Conservation (phyloP, 768 basidiomycete genomes). For the Rhodotorula kratochvilovae region DNA sequence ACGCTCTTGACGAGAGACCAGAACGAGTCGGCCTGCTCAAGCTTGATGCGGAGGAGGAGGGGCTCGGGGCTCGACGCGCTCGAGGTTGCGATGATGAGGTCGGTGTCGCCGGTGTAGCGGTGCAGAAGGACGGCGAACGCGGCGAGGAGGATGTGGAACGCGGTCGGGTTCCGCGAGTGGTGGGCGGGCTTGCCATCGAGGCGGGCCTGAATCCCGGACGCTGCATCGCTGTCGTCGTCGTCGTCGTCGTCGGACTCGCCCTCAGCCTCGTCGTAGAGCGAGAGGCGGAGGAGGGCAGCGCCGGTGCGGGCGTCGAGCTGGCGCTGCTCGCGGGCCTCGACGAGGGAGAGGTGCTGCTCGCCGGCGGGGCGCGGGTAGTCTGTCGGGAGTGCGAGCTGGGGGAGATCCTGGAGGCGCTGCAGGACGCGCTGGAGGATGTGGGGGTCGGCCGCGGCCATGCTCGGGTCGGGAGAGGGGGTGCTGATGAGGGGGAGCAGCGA, state of each 20-base stretch:
- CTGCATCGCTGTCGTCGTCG: slow-evolving; percentile 7
- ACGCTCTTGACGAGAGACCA: slow-evolving; percentile 82
- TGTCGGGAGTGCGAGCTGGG: slow-evolving; percentile 85
- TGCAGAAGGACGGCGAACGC: slow-evolving; percentile 86
- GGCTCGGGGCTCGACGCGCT: slow-evolving; percentile 68
- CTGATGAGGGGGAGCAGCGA: too few relatives aligned
- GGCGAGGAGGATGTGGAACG: slow-evolving; percentile 86
- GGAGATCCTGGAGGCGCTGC: slow-evolving; percentile 66
- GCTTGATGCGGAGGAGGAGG: slow-evolving; percentile 72
- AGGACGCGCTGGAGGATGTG: slow-evolving; percentile 48
- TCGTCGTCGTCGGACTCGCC: slow-evolving; percentile 54
- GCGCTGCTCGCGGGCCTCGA: slow-evolving; percentile 74
- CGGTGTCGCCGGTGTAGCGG: slow-evolving; percentile 91
- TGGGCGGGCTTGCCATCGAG: not conserved
- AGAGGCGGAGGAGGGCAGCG: slow-evolving; percentile 61
- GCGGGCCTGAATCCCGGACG: slow-evolving; percentile 6
- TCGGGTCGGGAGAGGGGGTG: not conserved
- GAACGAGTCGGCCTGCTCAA: slow-evolving; percentile 81
- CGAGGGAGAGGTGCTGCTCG: slow-evolving; percentile 57
- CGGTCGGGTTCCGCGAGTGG: slow-evolving; percentile 54
- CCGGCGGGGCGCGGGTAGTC: slow-evolving; percentile 83
- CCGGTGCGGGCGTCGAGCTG: slow-evolving; percentile 68
- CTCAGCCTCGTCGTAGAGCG: slow-evolving; percentile 62
- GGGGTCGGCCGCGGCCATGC: not conserved
- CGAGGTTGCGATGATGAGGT: slow-evolving; percentile 84